Evolutionary conservation across 768 basidiomycete genomes (phyloP), one percentile per base, ranked within the genome.

Genomic region (Tulasnella sp.): DNA sequence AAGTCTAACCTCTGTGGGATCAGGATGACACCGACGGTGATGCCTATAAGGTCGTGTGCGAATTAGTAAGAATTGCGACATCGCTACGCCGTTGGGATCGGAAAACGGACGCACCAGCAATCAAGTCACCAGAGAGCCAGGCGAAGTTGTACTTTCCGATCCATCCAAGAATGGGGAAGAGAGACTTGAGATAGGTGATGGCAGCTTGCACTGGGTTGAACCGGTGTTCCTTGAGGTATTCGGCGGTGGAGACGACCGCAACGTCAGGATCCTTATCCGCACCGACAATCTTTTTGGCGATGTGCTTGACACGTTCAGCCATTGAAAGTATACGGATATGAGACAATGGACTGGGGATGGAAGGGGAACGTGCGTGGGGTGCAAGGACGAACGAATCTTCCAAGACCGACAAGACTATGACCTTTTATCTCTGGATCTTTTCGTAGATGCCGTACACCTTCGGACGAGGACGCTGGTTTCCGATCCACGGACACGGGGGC

Each of bases 21-120:
- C 70, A 98, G 87, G 15, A 99, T 97, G 82, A 98, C 91, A 37
- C 97, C 97, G 80, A 99, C 95, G 0, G 97, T 98, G 55, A 99
- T 40, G 23, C 77, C 77, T 77, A 40, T 15, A 26, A 11, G 18
- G 23, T 35, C 9, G 18, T 26, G 70, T 32, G 82, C 79, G 44
- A n/a, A 70, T 77, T 44, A 16, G 77, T 40, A 46, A 46, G 61
- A 26, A 67, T 67, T 67, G 61, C 61, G 61, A 67, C 61, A 37
- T 42, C 42, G 42, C 76, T 70, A 40, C 37, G 7, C 39, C 26
- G 35, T 32, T 1, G 9, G 32, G 76, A 77, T 32, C 35, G 73
- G 29, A 29, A 48, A 40, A 37, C 7, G 9, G 77, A 37, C 77
- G 20, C 83, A 76, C 92, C 95, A 79, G 96, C 95, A 81, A 98